Base-by-base conservation (phyloP, 2,329 filamentous ascomycete species). In the Aspergillus vadensis region DNA sequence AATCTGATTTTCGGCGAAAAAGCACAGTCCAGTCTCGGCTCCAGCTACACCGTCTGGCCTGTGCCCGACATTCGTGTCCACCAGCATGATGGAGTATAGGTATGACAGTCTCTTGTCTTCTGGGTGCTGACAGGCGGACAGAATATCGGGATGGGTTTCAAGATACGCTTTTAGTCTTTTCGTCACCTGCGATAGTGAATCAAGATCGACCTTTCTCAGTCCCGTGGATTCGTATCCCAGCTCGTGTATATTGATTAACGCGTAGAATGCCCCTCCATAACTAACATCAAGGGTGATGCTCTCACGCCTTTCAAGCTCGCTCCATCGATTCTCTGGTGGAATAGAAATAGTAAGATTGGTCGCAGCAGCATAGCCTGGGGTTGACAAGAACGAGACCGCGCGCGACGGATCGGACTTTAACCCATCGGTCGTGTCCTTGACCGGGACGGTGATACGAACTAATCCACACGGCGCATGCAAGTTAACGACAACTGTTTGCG, bases 391-490 rank as follows among this genome's bases (percentile, higher is more conserved):
- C 0, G 72, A 73, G 2, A 82, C 75, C 0, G 74, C 72, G 7
- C 77, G 68, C 1, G 69, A 65, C 0, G 72, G 70, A 62, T 82
- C 80, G 3, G 77, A 76, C 41, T 65, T 68, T n/a, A 58, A 62
- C 41, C 41, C 68, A 62, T 36, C 70, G 53, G 60, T 66, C 61
- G 65, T 69, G 7, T 70, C 71, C 0, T 12, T 23, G 14, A 44
- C 10, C 6, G 80, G 80, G 1, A 82, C 80, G 1, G 67, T 74
- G 2, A 81, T 68, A 5, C 65, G 53, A 0, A 82, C 74, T 5
- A 82, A 52, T 1, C 80, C 81, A 63, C 79, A 81, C 0, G 80
- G 81, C 0, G 75, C 77, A 67, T 83, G 81, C 2, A 83, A 63
- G 43, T 72, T 74, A 0, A 82, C 36, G 10, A 53, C 57, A 0